Evolutionary conservation across 768 basidiomycete genomes (phyloP), one percentile per base, ranked within the genome.

Genomic region (Tricholomella constricta): DNA sequence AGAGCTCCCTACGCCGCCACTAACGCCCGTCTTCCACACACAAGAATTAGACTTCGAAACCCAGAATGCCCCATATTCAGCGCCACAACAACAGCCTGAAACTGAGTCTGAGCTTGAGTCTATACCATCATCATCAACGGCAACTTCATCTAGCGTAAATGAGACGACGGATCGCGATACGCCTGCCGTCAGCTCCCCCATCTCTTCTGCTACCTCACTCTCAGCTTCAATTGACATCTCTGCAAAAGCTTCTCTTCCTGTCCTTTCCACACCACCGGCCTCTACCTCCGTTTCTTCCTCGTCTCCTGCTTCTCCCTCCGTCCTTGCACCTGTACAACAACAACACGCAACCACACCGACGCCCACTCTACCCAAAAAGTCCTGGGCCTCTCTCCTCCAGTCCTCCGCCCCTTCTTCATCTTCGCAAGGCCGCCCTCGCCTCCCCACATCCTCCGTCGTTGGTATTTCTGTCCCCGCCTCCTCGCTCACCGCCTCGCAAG

Each of bases 371-470:
- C 66, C 73, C n/a, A 87, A 83, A 69, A 89, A 85, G 65, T 87
- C 86, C 2, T 92, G 86, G 84, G 88, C 89, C 0, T 87, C 87
- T 12, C 82, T 92, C 29, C 73, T 91, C 32, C 79, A 80, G 45
- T 66, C 78, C 0, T 50, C 76, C 2, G 63, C 75, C 6, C 70
- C 78, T 4, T 15, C 45, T 11, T 55, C 72, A 1, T 56, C 73
- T 0, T 68, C 79, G 0, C 68, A 81, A 1, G 68, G 77, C 26
- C 58, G 61, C 61, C 75, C 72, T 46, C 64, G 69, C 22, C 81
- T 90, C 14, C 89, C 88, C 2, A 84, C 80, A 0, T 91, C 89
- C 8, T 79, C 82, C 45, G 78, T 90, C 44, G 79, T 89, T 11
- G 89, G 89, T 4, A 79, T 90, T 64, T 92, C 89, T 38, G 75